Percentiles rank a stretch among this genome's conserved stretches.
These are phyloP conservation scores for Delonix regia DNA, from an alignment of 306 rosid species.

Conservation along the genomic window DNA sequence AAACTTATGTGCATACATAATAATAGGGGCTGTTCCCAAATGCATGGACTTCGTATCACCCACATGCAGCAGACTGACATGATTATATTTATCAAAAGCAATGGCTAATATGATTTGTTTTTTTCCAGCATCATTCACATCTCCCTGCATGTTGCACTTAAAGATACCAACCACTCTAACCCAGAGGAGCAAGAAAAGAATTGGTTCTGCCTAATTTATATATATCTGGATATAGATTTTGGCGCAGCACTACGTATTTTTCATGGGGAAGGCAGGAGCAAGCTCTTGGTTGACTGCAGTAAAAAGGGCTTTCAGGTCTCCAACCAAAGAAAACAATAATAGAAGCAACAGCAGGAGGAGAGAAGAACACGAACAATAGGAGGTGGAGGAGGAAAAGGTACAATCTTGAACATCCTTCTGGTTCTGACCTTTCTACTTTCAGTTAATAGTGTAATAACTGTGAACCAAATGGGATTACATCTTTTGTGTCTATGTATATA, in stretches of 20 bases:
- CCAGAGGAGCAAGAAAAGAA: background rate
- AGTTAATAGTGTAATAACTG: background rate
- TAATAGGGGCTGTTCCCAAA: slow-evolving; percentile 36
- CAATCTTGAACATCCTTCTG: background rate
- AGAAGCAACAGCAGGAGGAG: slow-evolving; percentile 53
- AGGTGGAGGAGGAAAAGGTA: slow-evolving; percentile 60
- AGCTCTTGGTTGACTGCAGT: slow-evolving; percentile 58
- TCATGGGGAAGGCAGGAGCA: slow-evolving; percentile 57
- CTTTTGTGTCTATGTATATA: slow-evolving; percentile 2
- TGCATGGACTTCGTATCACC: slow-evolving; percentile 44
- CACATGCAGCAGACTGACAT: slow-evolving; percentile 19
- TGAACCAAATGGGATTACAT: background rate
- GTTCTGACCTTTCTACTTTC: background rate
- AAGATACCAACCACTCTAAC: slow-evolving; percentile 12
- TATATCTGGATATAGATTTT: background rate
- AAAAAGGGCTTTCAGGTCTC: slow-evolving; percentile 61
- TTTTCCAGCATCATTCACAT: slow-evolving; percentile 11
- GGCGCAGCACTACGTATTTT: background rate
- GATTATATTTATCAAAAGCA: slow-evolving; percentile 19
- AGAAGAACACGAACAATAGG: slow-evolving; percentile 49
- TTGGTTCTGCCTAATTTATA: background rate
- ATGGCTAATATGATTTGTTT: background rate
- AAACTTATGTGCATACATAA: slow-evolving; percentile 15
- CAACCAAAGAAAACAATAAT: slow-evolving; percentile 44
- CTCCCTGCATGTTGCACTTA: slow-evolving; percentile 16